phyloP scores from a whole-genome alignment of 192 early-diverging fungal species.

The Linnemannia hyalina region DNA sequence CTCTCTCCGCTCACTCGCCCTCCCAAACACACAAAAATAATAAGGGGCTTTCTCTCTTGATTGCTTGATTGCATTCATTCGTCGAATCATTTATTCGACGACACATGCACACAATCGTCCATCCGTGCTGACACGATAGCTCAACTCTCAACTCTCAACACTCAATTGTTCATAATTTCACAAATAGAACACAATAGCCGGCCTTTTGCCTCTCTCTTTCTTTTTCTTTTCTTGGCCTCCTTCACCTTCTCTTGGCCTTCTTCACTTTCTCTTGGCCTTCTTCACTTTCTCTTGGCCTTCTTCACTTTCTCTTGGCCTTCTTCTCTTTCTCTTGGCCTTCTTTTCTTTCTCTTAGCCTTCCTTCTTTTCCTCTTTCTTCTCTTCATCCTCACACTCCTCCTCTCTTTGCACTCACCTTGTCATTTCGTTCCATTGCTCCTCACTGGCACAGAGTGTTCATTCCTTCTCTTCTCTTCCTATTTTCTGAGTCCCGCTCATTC shows the following conservation, averaged over 20 bases:
- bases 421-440: background rate
- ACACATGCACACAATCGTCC: background rate
- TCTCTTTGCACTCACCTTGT: background rate
- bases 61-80: background rate
- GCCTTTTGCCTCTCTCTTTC: background rate
- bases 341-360: background rate
- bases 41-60: background rate
- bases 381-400: background rate
- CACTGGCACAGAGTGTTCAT: constrained; percentile 7
- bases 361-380: no score
- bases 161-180: no score
- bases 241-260: background rate
- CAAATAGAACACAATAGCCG: no score
- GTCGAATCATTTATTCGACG: background rate
- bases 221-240: background rate
- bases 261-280: background rate
- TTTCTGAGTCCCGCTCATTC: background rate
- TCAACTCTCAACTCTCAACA: no score
- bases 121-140: background rate
- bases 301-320: background rate
- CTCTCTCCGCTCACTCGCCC: background rate
- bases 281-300: background rate
- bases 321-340: constrained; percentile 10
- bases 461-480: background rate
- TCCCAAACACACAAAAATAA: background rate